Conservation (phyloP, 768 basidiomycete species). For the Tylopilus sp. region DNA sequence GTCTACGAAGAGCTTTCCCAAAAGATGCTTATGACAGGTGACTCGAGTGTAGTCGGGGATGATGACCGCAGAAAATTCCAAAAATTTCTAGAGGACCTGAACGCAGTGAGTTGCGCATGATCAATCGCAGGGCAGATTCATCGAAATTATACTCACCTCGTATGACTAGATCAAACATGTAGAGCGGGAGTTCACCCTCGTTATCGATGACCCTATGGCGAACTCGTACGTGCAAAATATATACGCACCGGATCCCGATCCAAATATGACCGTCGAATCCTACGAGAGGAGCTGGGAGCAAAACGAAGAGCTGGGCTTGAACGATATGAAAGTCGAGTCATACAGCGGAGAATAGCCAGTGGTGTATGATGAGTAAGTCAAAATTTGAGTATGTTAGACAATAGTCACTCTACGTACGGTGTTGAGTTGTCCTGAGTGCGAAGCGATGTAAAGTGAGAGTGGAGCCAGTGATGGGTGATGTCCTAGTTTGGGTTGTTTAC, state of each 20-base stretch:
- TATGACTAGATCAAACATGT: constrained; percentile 66
- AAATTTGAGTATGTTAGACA: too few relatives aligned
- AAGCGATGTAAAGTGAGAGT: too few relatives aligned
- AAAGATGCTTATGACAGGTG: constrained; percentile 68
- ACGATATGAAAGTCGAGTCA: constrained; percentile 79
- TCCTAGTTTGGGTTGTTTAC: too few relatives aligned
- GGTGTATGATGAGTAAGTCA: too few relatives aligned
- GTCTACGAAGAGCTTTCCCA: constrained; percentile 92
- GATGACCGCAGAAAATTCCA: constrained; percentile 62
- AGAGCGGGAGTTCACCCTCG: constrained; percentile 79
- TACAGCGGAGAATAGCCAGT: constrained; percentile 17
- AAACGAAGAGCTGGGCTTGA: constrained; percentile 92
- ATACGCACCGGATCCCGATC: constrained; percentile 97
- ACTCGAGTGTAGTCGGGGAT: constrained; percentile 42
- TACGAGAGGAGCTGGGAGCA: constrained; percentile 89
- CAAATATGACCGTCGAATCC: constrained; percentile 79
- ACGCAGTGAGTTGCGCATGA: constrained; percentile 49
- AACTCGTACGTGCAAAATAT: constrained; percentile 96
- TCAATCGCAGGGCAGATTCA: background rate
- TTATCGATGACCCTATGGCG: constrained; percentile 92
- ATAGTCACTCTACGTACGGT: too few relatives aligned
- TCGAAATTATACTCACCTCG: background rate
- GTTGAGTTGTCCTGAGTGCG: too few relatives aligned
- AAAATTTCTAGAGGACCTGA: constrained; percentile 71
- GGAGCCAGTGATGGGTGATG: too few relatives aligned